Evolutionary conservation across 192 early-diverging fungal species (phyloP), one percentile per base, ranked within the genome.

Genomic region (Coemansia sp.): DNA sequence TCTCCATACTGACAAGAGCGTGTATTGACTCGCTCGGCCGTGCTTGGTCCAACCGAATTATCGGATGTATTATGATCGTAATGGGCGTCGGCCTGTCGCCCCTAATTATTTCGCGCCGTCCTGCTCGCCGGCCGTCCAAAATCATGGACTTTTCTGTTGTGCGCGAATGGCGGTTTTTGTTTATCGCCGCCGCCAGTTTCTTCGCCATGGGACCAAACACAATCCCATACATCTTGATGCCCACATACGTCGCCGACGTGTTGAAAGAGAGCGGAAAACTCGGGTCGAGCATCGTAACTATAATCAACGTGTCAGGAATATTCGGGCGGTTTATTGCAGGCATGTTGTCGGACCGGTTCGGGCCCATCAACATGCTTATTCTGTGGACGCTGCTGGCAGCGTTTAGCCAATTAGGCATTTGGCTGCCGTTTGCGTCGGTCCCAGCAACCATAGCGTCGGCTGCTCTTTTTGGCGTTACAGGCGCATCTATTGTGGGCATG

Each of bases 121-220:
- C 76, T 1, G 32, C 29, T 0, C 26, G 39, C 45, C 61, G 63
- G 22, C 70, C 62, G 4, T 37, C 4, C 27, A 65, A 55, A 51
- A 60, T 70, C 2, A 48, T 80, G 10, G 77, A 80, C 47, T 55
- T 80, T 19, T 65, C 68, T 3, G 72, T 80, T 22, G 57, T 74
- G 27, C 37, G 49, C 9, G 77, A 80, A 52, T 74, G 71, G 68
- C 54, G 54, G 24, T 80, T 80, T 18, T 22, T 71, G 64, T 64
- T 71, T 22, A 66, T 80, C 23, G 77, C 77, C 1, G 71, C 50
- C 2, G 67, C 71, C 38, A 74, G 77, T 35, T 80, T 80, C 58
- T 74, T 80, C 41, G 62, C 77, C 10, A 80, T 80, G 77, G 77
- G 64, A 0, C 77, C 77, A 57, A 80, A 80, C 68, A 80, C 77